Conservation (phyloP, 441 rosid genomes). For the Bocquillonia castaneifolia region DNA sequence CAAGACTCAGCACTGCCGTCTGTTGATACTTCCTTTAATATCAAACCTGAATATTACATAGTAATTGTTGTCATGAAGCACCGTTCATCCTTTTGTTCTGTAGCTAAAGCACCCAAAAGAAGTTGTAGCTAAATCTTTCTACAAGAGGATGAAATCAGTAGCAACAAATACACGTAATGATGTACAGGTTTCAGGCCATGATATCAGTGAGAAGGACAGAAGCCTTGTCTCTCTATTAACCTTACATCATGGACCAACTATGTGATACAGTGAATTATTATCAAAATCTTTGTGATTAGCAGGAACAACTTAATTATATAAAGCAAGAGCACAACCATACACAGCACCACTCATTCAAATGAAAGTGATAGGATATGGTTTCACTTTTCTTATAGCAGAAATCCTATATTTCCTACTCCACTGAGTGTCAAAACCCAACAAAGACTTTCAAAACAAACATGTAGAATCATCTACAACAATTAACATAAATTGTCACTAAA, state of each 20-base stretch:
- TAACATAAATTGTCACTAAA: background rate
- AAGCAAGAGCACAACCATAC: background rate
- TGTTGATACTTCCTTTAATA: background rate
- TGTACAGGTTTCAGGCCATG: background rate
- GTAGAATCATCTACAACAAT: too few relatives aligned
- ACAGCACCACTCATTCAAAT: background rate
- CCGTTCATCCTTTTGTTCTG: background rate
- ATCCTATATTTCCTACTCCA: background rate
- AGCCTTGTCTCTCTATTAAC: background rate
- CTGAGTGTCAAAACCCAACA: background rate
- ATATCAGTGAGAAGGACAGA: background rate
- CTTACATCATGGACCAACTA: background rate
- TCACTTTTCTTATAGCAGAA: background rate
- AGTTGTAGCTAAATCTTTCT: background rate
- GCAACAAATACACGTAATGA: background rate
- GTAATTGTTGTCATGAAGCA: background rate
- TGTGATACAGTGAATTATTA: background rate
- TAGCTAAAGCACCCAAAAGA: background rate
- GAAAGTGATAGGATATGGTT: background rate
- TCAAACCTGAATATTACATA: background rate
- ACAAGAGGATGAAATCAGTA: background rate
- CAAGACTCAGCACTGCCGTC: background rate
- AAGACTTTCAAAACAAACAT: slow-evolving; percentile 7
- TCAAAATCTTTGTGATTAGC: background rate
- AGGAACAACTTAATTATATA: background rate